These are phyloP conservation scores for Phytophthora quininea DNA, from an alignment of 352 stramenopile species.

Conservation along the genomic window DNA sequence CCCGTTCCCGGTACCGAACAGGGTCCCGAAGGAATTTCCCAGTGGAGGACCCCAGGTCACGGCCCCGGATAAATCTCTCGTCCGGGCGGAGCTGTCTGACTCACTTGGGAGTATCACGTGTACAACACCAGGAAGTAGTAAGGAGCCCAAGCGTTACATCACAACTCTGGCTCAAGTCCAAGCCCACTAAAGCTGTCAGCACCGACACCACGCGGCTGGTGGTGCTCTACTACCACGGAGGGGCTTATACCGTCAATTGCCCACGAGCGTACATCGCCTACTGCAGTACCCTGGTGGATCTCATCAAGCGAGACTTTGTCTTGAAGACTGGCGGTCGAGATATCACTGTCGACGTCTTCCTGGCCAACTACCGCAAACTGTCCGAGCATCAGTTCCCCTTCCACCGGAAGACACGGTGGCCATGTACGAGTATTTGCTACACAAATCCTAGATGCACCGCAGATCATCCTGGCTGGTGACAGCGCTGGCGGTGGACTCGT, in stretches of 20 bases:
- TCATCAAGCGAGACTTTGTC: neutral
- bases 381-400: constrained; percentile 37
- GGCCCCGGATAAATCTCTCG: no score
- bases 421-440: constrained; percentile 41
- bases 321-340: no score
- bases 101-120: no score
- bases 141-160: no score
- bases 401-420: constrained; percentile 29
- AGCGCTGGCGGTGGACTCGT: constrained; percentile 35
- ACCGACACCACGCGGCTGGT: neutral
- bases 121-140: no score
- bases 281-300: constrained; percentile 15
- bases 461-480: constrained; percentile 39
- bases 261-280: constrained; percentile 33
- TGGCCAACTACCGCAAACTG: constrained; percentile 44
- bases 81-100: no score
- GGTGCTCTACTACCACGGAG: constrained; percentile 26
- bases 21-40: no score
- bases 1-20: no score
- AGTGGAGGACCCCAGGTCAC: no score
- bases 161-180: constrained; percentile 43
- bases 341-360: constrained; percentile 29
- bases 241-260: constrained; percentile 33
- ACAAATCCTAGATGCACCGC: constrained; percentile 19
- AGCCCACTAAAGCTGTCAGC: no score